These are phyloP conservation scores for Tephrocybe sp. DNA, from an alignment of 768 basidiomycete species.

Conservation along the genomic window DNA sequence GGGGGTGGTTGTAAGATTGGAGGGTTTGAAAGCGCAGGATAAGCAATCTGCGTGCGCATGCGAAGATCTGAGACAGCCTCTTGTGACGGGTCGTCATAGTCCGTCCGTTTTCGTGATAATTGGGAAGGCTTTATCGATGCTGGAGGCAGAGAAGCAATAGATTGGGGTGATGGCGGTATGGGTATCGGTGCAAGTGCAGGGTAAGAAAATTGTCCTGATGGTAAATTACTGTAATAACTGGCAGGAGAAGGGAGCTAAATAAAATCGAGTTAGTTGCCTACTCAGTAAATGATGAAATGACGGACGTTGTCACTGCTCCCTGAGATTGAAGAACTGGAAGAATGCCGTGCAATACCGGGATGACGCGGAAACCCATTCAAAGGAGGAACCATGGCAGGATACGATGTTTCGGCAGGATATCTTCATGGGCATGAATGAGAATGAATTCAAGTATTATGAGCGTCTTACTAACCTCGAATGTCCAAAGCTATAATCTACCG, in stretches of 20 bases:
- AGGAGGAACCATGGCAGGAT: conserved; percentile 24
- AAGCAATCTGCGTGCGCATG: conserved; percentile 64
- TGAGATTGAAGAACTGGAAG: conserved; percentile 41
- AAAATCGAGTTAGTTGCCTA: background rate
- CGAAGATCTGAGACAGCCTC: conserved; percentile 51
- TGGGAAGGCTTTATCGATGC: conserved; percentile 79
- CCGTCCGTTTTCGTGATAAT: conserved; percentile 70
- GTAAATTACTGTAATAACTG: conserved; percentile 30
- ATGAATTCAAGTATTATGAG: background rate
- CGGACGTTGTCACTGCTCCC: conserved; percentile 50
- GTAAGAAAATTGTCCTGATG: conserved; percentile 35
- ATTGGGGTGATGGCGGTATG: conserved; percentile 28
- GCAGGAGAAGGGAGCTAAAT: conserved; percentile 31
- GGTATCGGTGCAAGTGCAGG: conserved; percentile 42
- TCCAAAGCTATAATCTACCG: conserved; percentile 37
- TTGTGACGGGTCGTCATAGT: conserved; percentile 78
- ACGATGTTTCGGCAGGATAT: conserved; percentile 38
- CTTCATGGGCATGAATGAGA: conserved; percentile 18
- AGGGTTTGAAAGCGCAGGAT: conserved; percentile 68
- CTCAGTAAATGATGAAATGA: background rate
- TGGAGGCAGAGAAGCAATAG: conserved; percentile 72
- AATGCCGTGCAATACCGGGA: conserved; percentile 38
- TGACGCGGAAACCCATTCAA: conserved; percentile 31
- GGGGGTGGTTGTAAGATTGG: conserved; percentile 77
- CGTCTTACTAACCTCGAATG: conserved; percentile 38